phyloP scores from a whole-genome alignment of 768 basidiomycete genomes.

The Daedaleopsis sinensis region DNA sequence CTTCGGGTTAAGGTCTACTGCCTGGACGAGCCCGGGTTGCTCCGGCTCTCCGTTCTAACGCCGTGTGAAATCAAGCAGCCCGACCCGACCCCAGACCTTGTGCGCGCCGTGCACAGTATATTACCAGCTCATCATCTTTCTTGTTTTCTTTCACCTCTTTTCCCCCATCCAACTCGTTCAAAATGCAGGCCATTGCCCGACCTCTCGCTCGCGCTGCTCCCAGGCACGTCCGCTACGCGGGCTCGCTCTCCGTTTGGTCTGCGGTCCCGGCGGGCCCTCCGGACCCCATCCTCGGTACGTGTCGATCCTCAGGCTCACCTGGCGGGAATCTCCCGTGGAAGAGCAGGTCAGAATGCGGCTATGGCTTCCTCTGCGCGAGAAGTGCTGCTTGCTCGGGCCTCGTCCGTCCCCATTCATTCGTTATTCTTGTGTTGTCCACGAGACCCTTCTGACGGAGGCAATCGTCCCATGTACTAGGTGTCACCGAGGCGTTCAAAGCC shows the following conservation, averaged over 20 bases:
- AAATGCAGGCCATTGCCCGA: conserved; percentile 46
- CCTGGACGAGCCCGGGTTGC: conserved; percentile 2
- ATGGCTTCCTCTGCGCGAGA: neutral
- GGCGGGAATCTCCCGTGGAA: conserved; percentile 8
- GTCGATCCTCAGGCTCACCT: conserved; percentile 13
- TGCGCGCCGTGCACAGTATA: conserved; percentile 1
- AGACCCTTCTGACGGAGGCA: conserved; percentile 13
- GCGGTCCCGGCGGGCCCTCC: conserved; percentile 86
- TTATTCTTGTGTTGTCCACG: neutral
- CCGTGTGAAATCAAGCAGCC: conserved; percentile 18
- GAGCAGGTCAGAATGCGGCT: conserved; percentile 10
- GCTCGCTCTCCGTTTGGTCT: conserved; percentile 75
- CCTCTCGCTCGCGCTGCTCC: conserved; percentile 54
- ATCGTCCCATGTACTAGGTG: conserved; percentile 47
- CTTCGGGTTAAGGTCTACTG: conserved; percentile 17
- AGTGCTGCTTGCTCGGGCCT: neutral
- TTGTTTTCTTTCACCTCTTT: conserved; percentile 21
- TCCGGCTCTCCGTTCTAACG: conserved; percentile 19
- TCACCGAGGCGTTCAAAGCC: conserved; percentile 96
- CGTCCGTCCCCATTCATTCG: neutral
- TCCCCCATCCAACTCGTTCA: conserved; percentile 28
- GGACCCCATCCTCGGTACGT: conserved; percentile 87
- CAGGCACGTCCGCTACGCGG: conserved; percentile 39
- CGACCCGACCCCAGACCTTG: conserved; percentile 3
- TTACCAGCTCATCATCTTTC: conserved; percentile 14